phyloP scores from a whole-genome alignment of 1,284 basidiomycete species.

The Anthracocystis setariae region DNA sequence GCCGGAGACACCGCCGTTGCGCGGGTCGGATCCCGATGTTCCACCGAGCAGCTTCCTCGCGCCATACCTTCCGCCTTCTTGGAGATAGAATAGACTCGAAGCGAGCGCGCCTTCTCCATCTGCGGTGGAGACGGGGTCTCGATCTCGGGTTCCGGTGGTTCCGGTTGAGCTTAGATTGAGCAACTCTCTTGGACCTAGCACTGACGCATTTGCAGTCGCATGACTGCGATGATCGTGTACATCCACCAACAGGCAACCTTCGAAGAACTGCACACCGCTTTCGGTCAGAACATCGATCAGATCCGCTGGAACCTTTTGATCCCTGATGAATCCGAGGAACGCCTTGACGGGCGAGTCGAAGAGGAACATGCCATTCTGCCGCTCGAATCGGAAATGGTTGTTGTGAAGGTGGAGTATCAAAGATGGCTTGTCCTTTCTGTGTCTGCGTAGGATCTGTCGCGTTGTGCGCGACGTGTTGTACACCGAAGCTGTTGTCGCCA shows the following conservation, averaged over 20 bases:
- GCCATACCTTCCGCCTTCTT: constrained; percentile 56
- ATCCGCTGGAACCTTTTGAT: constrained; percentile 61
- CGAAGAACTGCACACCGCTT: constrained; percentile 60
- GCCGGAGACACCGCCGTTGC: constrained; percentile 35
- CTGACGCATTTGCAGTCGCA: constrained; percentile 14
- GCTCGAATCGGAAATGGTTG: constrained; percentile 63
- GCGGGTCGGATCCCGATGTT: constrained; percentile 14
- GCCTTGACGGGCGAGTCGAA: constrained; percentile 63
- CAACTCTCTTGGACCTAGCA: constrained; percentile 27
- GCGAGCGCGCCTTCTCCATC: constrained; percentile 21
- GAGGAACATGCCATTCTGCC: constrained; percentile 62
- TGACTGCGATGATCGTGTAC: constrained; percentile 63
- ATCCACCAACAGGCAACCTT: constrained; percentile 64
- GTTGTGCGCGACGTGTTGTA: constrained; percentile 65
- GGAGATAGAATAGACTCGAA: constrained; percentile 49
- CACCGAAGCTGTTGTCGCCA: constrained; percentile 64
- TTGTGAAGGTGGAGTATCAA: constrained; percentile 62
- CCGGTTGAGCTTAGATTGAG: constrained; percentile 17
- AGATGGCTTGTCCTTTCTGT: constrained; percentile 62
- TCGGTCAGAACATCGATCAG: constrained; percentile 61
- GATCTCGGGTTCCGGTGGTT: background rate
- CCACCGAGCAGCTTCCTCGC: constrained; percentile 25
- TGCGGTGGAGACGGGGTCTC: background rate
- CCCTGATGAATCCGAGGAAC: constrained; percentile 58
- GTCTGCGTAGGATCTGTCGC: constrained; percentile 62